A percentile compares a stretch with the other conserved stretches of the same genome.
These are phyloP conservation scores for Pezicula radicicola DNA, from an alignment of 2,329 filamentous ascomycete genomes.

Conservation along the genomic window DNA sequence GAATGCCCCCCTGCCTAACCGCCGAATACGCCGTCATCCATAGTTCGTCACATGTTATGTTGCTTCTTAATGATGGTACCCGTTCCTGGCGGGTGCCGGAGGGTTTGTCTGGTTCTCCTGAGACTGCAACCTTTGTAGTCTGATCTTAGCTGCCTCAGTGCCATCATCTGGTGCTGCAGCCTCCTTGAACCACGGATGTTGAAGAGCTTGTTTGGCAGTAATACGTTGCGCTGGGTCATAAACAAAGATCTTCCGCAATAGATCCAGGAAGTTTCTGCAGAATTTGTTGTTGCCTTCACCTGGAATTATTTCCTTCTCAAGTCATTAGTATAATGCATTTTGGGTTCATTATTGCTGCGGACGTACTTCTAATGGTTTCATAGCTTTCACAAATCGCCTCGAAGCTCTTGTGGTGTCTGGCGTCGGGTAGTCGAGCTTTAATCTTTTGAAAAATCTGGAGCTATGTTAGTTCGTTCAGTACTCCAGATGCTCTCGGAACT, in stretches of 20 bases:
- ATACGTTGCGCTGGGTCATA: conserved; percentile 65
- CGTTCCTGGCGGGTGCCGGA: conserved; percentile 17
- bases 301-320: conserved; percentile 61
- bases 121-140: conserved; percentile 28
- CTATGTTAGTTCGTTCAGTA: conserved; percentile 25
- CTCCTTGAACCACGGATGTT: conserved; percentile 68
- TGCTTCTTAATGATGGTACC: conserved; percentile 20
- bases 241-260: conserved; percentile 64
- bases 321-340: conserved; percentile 14
- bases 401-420: conserved; percentile 62
- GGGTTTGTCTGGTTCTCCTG: conserved; percentile 14
- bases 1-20: conserved; percentile 15
- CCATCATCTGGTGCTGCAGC: conserved; percentile 61
- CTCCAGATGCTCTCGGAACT: conserved; percentile 20
- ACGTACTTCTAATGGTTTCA: conserved; percentile 64
- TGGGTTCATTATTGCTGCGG: neutral
- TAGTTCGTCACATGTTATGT: conserved; percentile 20
- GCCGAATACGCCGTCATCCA: conserved; percentile 25
- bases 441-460: conserved; percentile 62
- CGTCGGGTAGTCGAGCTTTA: conserved; percentile 63
- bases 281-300: conserved; percentile 48
- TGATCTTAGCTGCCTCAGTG: conserved; percentile 64
- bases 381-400: conserved; percentile 66
- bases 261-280: conserved; percentile 59
- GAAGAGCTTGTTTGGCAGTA: conserved; percentile 62